A percentile compares a stretch with the other conserved stretches of the same genome.
phyloP scores from a whole-genome alignment of 2,329 filamentous ascomycete species.

The Clathrospora elynae region DNA sequence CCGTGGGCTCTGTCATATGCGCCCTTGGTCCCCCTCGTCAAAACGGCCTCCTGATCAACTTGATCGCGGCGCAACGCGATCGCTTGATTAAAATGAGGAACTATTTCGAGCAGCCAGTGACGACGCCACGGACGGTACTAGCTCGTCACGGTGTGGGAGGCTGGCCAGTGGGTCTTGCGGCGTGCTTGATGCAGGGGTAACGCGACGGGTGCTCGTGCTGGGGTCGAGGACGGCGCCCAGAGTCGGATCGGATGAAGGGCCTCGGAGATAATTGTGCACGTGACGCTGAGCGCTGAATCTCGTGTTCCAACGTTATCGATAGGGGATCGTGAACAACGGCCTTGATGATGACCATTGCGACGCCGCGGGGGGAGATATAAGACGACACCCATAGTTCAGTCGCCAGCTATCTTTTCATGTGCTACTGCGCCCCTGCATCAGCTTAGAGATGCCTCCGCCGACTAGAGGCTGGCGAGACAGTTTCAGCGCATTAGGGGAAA shows the following conservation, averaged over 20 bases:
- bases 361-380: slow-evolving; percentile 13
- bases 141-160: slow-evolving; percentile 22
- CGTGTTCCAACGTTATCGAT: slow-evolving; percentile 11
- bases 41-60: slow-evolving; percentile 24
- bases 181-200: slow-evolving; percentile 29
- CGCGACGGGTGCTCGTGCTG: slow-evolving; percentile 23
- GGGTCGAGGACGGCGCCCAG: too few relatives aligned
- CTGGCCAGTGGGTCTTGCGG: slow-evolving; percentile 25
- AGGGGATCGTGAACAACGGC: neutral
- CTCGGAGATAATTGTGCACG: slow-evolving; percentile 13
- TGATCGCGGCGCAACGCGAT: slow-evolving; percentile 36
- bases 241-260: too few relatives aligned
- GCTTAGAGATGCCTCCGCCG: slow-evolving; percentile 42
- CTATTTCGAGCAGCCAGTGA: slow-evolving; percentile 42
- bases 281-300: slow-evolving; percentile 9
- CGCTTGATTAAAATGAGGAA: slow-evolving; percentile 34
- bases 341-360: neutral
- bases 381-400: slow-evolving; percentile 4
- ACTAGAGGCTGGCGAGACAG: slow-evolving; percentile 38
- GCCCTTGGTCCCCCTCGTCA: slow-evolving; percentile 32
- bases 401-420: slow-evolving; percentile 14
- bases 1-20: slow-evolving; percentile 23
- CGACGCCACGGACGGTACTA: slow-evolving; percentile 32
- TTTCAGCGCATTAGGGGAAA: slow-evolving; percentile 37
- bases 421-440: slow-evolving; percentile 22